phyloP scores from a whole-genome alignment of 768 basidiomycete genomes.

The Termitomyces sp. region DNA sequence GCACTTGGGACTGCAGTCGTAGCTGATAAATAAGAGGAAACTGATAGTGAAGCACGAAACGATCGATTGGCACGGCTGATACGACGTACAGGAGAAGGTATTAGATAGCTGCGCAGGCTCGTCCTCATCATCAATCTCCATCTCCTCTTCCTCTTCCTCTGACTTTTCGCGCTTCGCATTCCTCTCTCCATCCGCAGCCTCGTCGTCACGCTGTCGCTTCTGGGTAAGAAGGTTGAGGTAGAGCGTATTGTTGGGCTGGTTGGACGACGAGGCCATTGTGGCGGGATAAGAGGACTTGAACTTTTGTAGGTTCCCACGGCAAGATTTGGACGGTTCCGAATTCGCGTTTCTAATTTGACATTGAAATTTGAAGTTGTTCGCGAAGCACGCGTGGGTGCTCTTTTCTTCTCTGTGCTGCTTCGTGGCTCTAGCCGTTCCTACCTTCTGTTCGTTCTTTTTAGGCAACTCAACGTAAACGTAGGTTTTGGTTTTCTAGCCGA shows the following conservation, averaged over 20 bases:
- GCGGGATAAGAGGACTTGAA: constrained; percentile 7
- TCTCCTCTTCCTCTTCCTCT: constrained; percentile 79
- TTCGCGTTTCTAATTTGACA: neutral
- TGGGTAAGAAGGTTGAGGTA: constrained; percentile 63
- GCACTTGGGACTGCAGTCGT: constrained; percentile 37
- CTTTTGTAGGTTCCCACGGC: constrained; percentile 17
- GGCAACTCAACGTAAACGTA: constrained; percentile 8
- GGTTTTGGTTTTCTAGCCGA: constrained; percentile 8
- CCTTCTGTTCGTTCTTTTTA: neutral
- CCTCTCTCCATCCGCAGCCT: constrained; percentile 44
- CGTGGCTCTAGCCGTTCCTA: neutral
- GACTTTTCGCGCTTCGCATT: constrained; percentile 65
- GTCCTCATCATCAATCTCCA: constrained; percentile 93
- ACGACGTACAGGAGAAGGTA: constrained; percentile 41
- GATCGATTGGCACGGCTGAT: constrained; percentile 18
- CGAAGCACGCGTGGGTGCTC: neutral
- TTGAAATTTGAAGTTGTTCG: neutral
- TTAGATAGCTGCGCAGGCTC: constrained; percentile 39
- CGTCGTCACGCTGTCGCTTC: constrained; percentile 67
- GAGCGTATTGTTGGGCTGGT: constrained; percentile 80
- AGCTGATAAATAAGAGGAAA: constrained; percentile 21
- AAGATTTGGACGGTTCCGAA: neutral
- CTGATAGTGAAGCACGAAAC: constrained; percentile 24
- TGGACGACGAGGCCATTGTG: constrained; percentile 41
- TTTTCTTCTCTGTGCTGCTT: neutral